These are phyloP conservation scores for Maudiozyma serrabonitensis DNA, from an alignment of 805 yeast genomes.

Conservation along the genomic window DNA sequence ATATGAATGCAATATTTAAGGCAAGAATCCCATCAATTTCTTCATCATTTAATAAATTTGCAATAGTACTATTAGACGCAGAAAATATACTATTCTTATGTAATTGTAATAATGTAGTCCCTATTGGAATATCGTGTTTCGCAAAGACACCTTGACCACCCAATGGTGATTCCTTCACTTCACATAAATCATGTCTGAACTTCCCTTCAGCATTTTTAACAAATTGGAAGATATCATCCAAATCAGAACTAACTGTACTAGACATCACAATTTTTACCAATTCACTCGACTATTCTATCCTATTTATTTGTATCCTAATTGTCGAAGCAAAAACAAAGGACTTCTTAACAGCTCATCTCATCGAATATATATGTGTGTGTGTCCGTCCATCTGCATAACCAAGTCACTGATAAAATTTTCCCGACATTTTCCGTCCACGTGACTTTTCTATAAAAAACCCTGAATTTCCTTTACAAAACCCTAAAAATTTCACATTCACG, in stretches of 20 bases:
- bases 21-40: constrained; percentile 56
- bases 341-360: background rate
- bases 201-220: constrained; percentile 42
- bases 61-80: constrained; percentile 48
- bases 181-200: constrained; percentile 41
- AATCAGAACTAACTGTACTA: constrained; percentile 17
- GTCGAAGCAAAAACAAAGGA: background rate
- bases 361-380: background rate
- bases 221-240: constrained; percentile 39
- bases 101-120: constrained; percentile 41
- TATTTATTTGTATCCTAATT: too few relatives aligned
- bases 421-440: too few relatives aligned
- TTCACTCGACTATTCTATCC: too few relatives aligned
- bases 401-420: too few relatives aligned
- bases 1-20: constrained; percentile 58
- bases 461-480: too few relatives aligned
- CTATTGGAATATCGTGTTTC: constrained; percentile 28
- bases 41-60: constrained; percentile 56
- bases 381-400: too few relatives aligned
- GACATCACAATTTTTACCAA: constrained; percentile 23
- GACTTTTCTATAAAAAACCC: too few relatives aligned
- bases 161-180: constrained; percentile 35
- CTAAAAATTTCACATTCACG: too few relatives aligned
- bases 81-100: constrained; percentile 55
- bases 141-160: constrained; percentile 7